A percentile compares a stretch with the other conserved stretches of the same genome.
Conservation (phyloP, 495 filamentous ascomycete genomes). For the Pyrenopolyporus hunteri region DNA sequence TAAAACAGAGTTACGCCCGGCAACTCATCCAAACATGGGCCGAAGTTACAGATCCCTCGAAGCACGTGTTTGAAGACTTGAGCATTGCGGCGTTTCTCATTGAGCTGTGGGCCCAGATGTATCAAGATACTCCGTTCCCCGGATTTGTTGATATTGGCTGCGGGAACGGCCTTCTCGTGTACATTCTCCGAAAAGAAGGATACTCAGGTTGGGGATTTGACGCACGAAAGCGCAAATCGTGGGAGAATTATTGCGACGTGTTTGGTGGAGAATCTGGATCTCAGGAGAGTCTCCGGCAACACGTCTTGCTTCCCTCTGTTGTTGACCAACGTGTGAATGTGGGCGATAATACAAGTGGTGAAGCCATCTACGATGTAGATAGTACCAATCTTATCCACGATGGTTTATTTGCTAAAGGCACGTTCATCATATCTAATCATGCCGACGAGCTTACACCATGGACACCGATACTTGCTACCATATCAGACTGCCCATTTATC, state of each 20-base stretch:
- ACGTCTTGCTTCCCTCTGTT: slow-evolving; percentile 72
- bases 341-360: slow-evolving; percentile 11
- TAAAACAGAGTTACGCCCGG: slow-evolving; percentile 78
- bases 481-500: slow-evolving; percentile 79
- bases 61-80: slow-evolving; percentile 95
- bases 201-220: slow-evolving; percentile 91
- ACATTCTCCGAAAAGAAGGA: slow-evolving; percentile 81
- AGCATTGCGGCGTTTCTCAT: slow-evolving; percentile 92
- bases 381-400: slow-evolving; percentile 59
- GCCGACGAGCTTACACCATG: slow-evolving; percentile 94
- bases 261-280: slow-evolving; percentile 42
- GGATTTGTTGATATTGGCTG: slow-evolving; percentile 97
- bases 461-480: slow-evolving; percentile 86
- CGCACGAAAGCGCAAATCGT: slow-evolving; percentile 80
- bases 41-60: slow-evolving; percentile 83
- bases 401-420: slow-evolving; percentile 73
- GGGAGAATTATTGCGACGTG: slow-evolving; percentile 68
- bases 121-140: slow-evolving; percentile 66
- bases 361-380: slow-evolving; percentile 28
- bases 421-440: slow-evolving; percentile 96
- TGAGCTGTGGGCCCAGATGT: slow-evolving; percentile 91
- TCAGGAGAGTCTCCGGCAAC: slow-evolving; percentile 63
- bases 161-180: slow-evolving; percentile 91
- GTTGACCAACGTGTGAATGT: slow-evolving; percentile 31
- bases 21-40: slow-evolving; percentile 73